These are phyloP conservation scores for Hypoxylon sp. DNA, from an alignment of 2,329 filamentous ascomycete genomes.

Conservation along the genomic window DNA sequence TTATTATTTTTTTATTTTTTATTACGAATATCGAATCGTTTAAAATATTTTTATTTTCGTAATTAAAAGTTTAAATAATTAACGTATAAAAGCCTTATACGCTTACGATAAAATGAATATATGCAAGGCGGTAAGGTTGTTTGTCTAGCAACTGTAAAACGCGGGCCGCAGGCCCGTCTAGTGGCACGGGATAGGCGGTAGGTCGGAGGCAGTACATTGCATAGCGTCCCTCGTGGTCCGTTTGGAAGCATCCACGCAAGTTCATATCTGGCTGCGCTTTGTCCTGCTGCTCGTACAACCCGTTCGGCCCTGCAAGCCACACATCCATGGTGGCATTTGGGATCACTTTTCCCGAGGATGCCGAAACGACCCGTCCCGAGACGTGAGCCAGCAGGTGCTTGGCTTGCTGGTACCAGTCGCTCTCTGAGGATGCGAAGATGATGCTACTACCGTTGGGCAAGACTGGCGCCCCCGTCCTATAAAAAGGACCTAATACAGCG, in stretches of 20 bases:
- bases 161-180: too few relatives aligned
- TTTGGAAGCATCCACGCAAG: constrained; percentile 75
- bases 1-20: too few relatives aligned
- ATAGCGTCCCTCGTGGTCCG: constrained; percentile 70
- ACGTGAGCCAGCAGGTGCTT: constrained; percentile 60
- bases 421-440: too few relatives aligned
- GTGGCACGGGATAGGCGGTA: too few relatives aligned
- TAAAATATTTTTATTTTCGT: too few relatives aligned
- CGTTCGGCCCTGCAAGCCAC: constrained; percentile 82
- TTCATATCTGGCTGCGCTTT: constrained; percentile 74
- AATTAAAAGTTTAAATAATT: too few relatives aligned
- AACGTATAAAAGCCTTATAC: too few relatives aligned
- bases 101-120: too few relatives aligned
- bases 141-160: too few relatives aligned
- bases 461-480: constrained; percentile 74
- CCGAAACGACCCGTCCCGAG: constrained; percentile 60
- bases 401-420: constrained; percentile 44
- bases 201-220: too few relatives aligned
- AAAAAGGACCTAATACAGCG: constrained; percentile 86
- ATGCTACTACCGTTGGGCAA: constrained; percentile 74
- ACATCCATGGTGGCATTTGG: constrained; percentile 73
- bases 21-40: too few relatives aligned
- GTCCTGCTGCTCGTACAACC: constrained; percentile 77
- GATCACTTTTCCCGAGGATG: constrained; percentile 69
- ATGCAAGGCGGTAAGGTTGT: too few relatives aligned